These are phyloP conservation scores for Climacium dendroides DNA, from an alignment of 225 moss, liverwort and hornwort species.

Conservation along the genomic window DNA sequence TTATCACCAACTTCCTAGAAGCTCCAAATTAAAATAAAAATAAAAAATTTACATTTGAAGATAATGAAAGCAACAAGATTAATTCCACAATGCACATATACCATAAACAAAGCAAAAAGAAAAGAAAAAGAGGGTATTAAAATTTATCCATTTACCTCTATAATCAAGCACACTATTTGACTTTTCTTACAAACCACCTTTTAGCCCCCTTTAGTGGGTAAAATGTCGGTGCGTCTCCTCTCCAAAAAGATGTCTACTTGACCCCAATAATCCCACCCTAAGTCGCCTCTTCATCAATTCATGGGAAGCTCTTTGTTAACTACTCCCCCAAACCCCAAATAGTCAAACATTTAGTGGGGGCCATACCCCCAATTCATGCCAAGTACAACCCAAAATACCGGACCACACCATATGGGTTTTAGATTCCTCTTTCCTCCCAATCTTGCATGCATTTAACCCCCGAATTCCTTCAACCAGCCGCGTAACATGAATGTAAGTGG, in stretches of 20 bases:
- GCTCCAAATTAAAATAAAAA: neutral
- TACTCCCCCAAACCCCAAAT: neutral
- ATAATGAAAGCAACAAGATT: neutral
- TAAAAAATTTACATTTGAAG: neutral
- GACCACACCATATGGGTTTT: neutral
- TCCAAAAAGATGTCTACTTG: neutral
- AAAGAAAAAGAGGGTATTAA: accelerated
- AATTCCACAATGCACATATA: no score
- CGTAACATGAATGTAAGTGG: neutral
- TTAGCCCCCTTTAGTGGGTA: neutral
- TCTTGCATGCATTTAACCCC: neutral
- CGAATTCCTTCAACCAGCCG: neutral
- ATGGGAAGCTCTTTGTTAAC: neutral
- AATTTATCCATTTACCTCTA: no score
- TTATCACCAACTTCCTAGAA: neutral
- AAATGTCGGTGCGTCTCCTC: neutral
- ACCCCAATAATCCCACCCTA: neutral
- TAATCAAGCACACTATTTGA: neutral
- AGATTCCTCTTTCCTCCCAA: neutral
- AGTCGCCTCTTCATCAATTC: neutral
- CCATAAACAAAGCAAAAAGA: neutral
- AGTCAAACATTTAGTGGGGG: neutral
- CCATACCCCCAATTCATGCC: neutral
- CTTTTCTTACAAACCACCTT: neutral
- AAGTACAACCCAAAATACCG: neutral